Evolutionary conservation across 2,329 filamentous ascomycete species (phyloP).

Genomic region (Monosporascus sp.): DNA sequence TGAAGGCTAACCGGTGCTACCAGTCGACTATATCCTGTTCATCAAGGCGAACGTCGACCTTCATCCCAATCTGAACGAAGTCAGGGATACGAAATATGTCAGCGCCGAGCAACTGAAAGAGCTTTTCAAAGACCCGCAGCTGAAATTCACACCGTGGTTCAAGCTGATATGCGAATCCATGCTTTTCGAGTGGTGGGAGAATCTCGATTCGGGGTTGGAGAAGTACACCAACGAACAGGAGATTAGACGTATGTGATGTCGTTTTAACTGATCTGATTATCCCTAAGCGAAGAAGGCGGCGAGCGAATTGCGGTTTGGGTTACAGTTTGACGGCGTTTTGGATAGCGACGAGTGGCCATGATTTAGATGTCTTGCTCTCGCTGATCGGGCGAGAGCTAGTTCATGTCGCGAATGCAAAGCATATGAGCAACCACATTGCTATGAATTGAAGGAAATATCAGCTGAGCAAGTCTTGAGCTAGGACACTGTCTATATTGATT

Average conservation of each 20-base stretch:
- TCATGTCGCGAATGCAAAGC: neutral
- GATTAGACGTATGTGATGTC: conserved; percentile 71
- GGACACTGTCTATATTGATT: neutral
- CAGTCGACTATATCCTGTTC: conserved; percentile 95
- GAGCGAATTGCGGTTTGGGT: neutral
- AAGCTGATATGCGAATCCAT: conserved; percentile 97
- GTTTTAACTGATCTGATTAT: neutral
- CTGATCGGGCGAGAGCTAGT: neutral
- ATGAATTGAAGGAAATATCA: neutral
- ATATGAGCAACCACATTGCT: neutral
- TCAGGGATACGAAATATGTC: conserved; percentile 78
- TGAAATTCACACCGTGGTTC: conserved; percentile 98
- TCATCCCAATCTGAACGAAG: conserved; percentile 80
- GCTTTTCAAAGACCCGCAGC: conserved; percentile 73
- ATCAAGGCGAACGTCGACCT: conserved; percentile 91
- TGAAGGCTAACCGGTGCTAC: conserved; percentile 10
- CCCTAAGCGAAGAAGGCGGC: neutral
- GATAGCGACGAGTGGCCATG: neutral
- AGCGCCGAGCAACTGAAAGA: conserved; percentile 73
- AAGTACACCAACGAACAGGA: conserved; percentile 80
- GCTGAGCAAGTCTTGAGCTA: neutral
- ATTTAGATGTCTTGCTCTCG: neutral
- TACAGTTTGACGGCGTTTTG: neutral
- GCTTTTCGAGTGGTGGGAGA: conserved; percentile 96
- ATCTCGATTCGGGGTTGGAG: conserved; percentile 74